Evolutionary conservation across 1,284 basidiomycete genomes (phyloP).

Genomic region (Xerocomus nothofagi): DNA sequence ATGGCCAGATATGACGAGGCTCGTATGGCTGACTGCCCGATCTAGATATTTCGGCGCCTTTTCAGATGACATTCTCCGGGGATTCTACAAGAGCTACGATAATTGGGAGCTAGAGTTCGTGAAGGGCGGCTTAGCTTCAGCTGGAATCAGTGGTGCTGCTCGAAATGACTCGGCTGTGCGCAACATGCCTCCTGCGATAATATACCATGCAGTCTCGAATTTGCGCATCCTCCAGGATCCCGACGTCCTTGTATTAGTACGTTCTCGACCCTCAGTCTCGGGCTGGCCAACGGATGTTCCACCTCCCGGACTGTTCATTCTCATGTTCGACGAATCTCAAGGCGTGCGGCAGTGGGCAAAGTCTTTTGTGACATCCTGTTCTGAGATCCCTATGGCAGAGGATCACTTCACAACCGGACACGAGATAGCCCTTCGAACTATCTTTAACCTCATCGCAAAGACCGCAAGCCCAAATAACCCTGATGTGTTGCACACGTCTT

Average conservation of each 20-base stretch:
- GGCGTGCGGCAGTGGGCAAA: slow-evolving; percentile 61
- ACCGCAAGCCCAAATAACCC: slow-evolving; percentile 1
- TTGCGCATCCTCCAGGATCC: slow-evolving; percentile 56
- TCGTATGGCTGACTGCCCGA: slow-evolving; percentile 21
- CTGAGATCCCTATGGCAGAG: slow-evolving; percentile 45
- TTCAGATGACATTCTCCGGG: slow-evolving; percentile 43
- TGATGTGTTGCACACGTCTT: background rate
- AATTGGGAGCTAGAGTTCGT: slow-evolving; percentile 62
- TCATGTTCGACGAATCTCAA: slow-evolving; percentile 52
- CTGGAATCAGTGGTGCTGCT: slow-evolving; percentile 31
- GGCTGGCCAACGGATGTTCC: slow-evolving; percentile 59
- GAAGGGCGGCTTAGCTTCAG: slow-evolving; percentile 43
- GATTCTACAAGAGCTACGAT: slow-evolving; percentile 68
- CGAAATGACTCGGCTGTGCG: slow-evolving; percentile 16
- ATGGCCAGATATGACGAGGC: slow-evolving; percentile 2
- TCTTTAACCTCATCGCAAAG: slow-evolving; percentile 31
- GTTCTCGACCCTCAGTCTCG: slow-evolving; percentile 41
- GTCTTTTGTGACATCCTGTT: slow-evolving; percentile 39
- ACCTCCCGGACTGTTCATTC: slow-evolving; percentile 59
- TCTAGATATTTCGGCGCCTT: slow-evolving; percentile 70
- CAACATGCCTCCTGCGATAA: slow-evolving; percentile 46
- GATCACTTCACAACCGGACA: slow-evolving; percentile 50
- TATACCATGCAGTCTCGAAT: slow-evolving; percentile 72
- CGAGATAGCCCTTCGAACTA: slow-evolving; percentile 41
- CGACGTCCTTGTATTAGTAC: slow-evolving; percentile 48